These are phyloP conservation scores for Neurospora sp. DNA, from an alignment of 2,329 filamentous ascomycete genomes.

Conservation along the genomic window DNA sequence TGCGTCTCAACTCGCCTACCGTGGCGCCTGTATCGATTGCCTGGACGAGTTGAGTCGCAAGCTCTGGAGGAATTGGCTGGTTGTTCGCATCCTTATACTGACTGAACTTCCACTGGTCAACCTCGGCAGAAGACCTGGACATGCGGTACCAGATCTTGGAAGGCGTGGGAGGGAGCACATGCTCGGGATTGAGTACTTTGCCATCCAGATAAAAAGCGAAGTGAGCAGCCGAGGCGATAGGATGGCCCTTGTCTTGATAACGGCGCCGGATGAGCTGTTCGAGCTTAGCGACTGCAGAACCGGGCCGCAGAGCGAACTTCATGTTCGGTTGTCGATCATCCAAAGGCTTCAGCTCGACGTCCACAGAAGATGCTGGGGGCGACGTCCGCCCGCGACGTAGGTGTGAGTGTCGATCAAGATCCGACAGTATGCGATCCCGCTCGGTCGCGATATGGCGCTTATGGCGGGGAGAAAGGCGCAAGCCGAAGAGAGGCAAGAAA, in stretches of 20 bases:
- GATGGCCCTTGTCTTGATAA: not conserved
- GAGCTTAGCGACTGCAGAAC: slow-evolving; percentile 5
- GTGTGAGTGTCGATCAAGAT: not conserved
- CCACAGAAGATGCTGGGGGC: not conserved
- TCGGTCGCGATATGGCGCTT: slow-evolving; percentile 9
- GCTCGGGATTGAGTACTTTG: not conserved
- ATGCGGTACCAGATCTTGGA: slow-evolving; percentile 15
- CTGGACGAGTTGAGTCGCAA: slow-evolving; percentile 6
- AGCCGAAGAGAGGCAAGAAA: slow-evolving; percentile 2
- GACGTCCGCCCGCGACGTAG: not conserved
- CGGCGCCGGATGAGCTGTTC: slow-evolving; percentile 3
- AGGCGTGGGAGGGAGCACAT: not conserved
- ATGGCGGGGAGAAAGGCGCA: not conserved
- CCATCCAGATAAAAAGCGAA: slow-evolving; percentile 11
- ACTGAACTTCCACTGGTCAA: slow-evolving; percentile 11
- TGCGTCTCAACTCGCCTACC: slow-evolving; percentile 19
- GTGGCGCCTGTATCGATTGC: slow-evolving; percentile 20
- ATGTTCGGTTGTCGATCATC: slow-evolving; percentile 7
- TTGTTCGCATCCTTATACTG: slow-evolving; percentile 8
- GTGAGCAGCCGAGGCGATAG: not conserved
- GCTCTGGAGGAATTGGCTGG: slow-evolving; percentile 3
- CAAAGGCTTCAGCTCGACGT: slow-evolving; percentile 9
- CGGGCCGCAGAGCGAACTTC: slow-evolving; percentile 3
- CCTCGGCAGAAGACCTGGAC: slow-evolving; percentile 1
- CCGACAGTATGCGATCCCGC: slow-evolving; percentile 1